Percentiles rank a stretch among this genome's conserved stretches.
Conservation (phyloP, 768 basidiomycete genomes). For the Tulasnella sp. region DNA sequence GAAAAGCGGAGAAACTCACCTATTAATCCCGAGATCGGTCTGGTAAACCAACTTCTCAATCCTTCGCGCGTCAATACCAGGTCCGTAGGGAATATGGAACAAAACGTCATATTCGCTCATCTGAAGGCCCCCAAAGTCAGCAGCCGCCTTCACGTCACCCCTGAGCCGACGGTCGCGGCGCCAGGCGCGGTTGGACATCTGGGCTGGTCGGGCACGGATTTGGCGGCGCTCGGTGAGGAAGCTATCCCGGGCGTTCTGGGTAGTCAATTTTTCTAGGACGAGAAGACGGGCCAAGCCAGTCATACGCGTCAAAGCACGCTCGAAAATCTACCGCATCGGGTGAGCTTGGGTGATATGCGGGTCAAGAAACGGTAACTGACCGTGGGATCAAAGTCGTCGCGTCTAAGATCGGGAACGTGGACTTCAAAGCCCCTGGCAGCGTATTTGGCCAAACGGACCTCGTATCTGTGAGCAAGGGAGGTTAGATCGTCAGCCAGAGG, state of each 20-base stretch:
- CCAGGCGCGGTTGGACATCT: conserved; percentile 22
- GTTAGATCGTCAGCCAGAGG: background rate
- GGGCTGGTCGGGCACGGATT: conserved; percentile 39
- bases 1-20: background rate
- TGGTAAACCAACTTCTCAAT: conserved; percentile 47
- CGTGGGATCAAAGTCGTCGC: conserved; percentile 46
- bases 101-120: conserved; percentile 47
- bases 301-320: conserved; percentile 43
- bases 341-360: background rate
- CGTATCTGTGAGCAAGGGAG: conserved; percentile 26
- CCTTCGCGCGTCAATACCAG: conserved; percentile 43
- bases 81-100: conserved; percentile 50
- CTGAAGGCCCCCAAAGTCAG: conserved; percentile 34
- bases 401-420: conserved; percentile 39
- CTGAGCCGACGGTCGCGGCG: conserved; percentile 35
- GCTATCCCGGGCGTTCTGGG: conserved; percentile 32
- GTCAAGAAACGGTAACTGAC: conserved; percentile 25
- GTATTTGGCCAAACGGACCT: conserved; percentile 50
- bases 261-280: conserved; percentile 45
- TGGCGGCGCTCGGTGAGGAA: conserved; percentile 39
- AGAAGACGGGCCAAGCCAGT: conserved; percentile 50
- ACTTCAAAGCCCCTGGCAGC: conserved; percentile 43
- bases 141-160: conserved; percentile 42
- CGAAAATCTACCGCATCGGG: conserved; percentile 36
- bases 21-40: conserved; percentile 30